Base-by-base conservation (phyloP, 176 grass and related monocot species). In the Raddia distichophylla region DNA sequence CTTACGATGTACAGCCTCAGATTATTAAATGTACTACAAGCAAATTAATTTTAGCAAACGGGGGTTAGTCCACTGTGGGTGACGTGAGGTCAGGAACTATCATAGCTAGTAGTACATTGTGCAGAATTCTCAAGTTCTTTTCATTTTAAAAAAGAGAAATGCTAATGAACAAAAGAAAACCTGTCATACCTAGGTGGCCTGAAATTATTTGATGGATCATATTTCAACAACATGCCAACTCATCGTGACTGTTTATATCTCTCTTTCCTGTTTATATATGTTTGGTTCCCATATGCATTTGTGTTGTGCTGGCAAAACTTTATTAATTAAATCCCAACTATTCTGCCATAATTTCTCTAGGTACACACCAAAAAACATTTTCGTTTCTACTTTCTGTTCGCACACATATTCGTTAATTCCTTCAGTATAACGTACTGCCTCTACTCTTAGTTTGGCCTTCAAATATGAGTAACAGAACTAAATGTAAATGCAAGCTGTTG, bases 141-240 rank as follows among this genome's bases (percentile, higher is more conserved):
- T 55, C 16, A 13, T 6, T 12, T 33, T 3, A 34, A 57, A 50
- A 86, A 81, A 58, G 54, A 0, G 46, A 17, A 49, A 6, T 45
- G 44, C 6, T 76, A 61, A 69, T 53, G 73, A 75, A 82, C 20
- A 67, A 32, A 68, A 68, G 1, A 42, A 59, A 49, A 10, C 10
- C 17, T 52, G 12, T n/a, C 42, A 64, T 63, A 13, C 71, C 71
- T 54, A 37, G 34, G 79, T 87, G 85, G 43, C 67, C 27, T 5
- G 8, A 68, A 51, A 82, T 90, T 53, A 90, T 90, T 78, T 55
- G 83, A 34, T 67, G 51, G 65, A 46, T 86, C 73, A 53, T 61
- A 57, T 48, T 67, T 86, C 51, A 54, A 67, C 60, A 14, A 81
- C 85, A 32, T 6, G 88, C 73, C 83, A 90, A 73, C 88, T 86